These are phyloP conservation scores for Chlorella sp. DNA, from an alignment of 139 green algal genomes.

Conservation along the genomic window DNA sequence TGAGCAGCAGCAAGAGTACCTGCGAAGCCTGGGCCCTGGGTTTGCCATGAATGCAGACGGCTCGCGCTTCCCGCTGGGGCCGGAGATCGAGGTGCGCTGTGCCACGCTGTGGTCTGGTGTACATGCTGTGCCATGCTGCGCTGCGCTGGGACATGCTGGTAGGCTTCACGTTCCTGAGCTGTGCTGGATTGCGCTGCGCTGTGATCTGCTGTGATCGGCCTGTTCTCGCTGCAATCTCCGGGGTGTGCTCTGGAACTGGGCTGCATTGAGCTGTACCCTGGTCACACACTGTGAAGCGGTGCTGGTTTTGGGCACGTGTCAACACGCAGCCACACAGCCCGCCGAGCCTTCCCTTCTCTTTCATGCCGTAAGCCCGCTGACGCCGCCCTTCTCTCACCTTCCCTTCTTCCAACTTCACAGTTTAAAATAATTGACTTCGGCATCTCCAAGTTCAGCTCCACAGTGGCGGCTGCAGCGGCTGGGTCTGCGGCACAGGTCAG, in stretches of 20 bases:
- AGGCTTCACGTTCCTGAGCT: too few relatives aligned
- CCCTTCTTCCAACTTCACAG: background rate
- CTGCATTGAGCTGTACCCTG: too few relatives aligned
- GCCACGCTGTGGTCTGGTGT: background rate
- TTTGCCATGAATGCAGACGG: conserved; percentile 32
- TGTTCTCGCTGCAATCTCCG: too few relatives aligned
- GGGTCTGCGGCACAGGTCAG: conserved; percentile 1
- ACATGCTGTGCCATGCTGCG: background rate
- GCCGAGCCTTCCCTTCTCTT: too few relatives aligned
- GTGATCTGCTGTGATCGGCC: too few relatives aligned
- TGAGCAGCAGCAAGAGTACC: background rate
- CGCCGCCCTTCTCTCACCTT: background rate
- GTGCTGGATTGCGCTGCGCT: background rate
- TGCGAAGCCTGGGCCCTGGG: background rate
- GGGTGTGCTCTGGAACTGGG: too few relatives aligned
- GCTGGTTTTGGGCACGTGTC: too few relatives aligned
- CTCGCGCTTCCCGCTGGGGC: conserved; percentile 34
- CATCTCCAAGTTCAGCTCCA: conserved; percentile 33
- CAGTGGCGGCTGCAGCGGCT: conserved; percentile 22
- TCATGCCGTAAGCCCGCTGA: too few relatives aligned
- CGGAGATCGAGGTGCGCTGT: conserved; percentile 27
- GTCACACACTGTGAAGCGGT: too few relatives aligned
- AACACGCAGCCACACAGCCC: too few relatives aligned
- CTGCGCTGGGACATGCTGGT: too few relatives aligned
- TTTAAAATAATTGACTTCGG: conserved; percentile 60